Base-by-base conservation (phyloP, 2,329 filamentous ascomycete genomes). In the Scedosporium minutisporum region DNA sequence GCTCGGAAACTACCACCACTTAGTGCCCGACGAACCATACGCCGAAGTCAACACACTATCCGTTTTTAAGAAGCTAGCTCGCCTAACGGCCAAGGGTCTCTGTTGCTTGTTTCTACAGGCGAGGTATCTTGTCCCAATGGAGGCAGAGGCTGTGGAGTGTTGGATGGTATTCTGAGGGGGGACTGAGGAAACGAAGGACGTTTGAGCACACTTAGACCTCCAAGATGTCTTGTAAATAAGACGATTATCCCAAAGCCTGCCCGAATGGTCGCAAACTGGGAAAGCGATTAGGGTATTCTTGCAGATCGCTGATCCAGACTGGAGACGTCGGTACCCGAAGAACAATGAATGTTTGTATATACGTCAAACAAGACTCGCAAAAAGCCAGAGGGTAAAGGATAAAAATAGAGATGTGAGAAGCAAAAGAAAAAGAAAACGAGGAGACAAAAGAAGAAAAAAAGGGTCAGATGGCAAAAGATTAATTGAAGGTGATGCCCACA, bases 61-160 rank as follows among this genome's bases (percentile, higher is more conserved):
- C 16, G 48, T 29, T 4, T 21, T 61, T 16, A 27, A 29, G 18
- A 33, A 23, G 12, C 7, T 18, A 25, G 25, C 48, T 51, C 59
- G 25, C 7, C 12, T 51, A 1, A 21, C 44, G 7, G 21, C 42
- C 1, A 46, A 29, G 9, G 10, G 38, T 23, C 59, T 61, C 16
- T 38, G 48, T 6, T 29, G 14, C 27, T 21, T 51, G 16, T 53
- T 61, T 27, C 25, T 61, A 9, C 59, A 61, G 44, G 44, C 59
- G n/a, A 61, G 51, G 27, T 61, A 51, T 33, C 59, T 61, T 9
- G 33, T 61, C 14, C 59, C 59, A 9, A 14, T 53, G n/a, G 59
- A 61, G 23, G 59, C 59, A 12, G 44, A 61, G 44, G 59, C 59
- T 3, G 59, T 53, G 16, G 23, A 51, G 4, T 46, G 46, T 21